phyloP scores from a whole-genome alignment of 257 asterid species.

The Parsonsia alboflavescens region DNA sequence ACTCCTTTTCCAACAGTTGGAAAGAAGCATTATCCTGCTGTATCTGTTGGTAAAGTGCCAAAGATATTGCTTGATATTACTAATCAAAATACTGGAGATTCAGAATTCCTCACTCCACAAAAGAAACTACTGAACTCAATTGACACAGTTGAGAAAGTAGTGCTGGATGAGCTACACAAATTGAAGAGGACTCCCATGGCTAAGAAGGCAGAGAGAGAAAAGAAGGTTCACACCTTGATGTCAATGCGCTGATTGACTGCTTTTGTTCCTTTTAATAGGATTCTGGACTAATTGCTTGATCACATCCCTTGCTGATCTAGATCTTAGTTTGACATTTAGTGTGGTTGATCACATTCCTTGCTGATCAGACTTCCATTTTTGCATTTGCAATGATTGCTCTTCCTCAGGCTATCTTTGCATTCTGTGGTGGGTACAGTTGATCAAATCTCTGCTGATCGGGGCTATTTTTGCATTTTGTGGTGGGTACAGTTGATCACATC shows the following conservation, averaged over 20 bases:
- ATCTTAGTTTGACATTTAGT: conserved; percentile 13
- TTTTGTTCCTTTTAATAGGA: conserved; percentile 1
- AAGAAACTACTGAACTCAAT: conserved; percentile 61
- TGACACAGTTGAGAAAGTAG: conserved; percentile 62
- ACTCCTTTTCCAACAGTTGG: conserved; percentile 42
- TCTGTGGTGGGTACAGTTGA: not conserved
- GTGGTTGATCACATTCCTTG: conserved; percentile 29
- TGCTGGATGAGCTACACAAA: conserved; percentile 60
- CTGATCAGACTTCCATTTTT: conserved; percentile 29
- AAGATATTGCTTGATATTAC: conserved; percentile 62
- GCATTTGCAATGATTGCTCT: conserved; percentile 21
- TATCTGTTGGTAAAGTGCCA: conserved; percentile 54
- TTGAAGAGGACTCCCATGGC: conserved; percentile 66
- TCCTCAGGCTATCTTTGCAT: conserved; percentile 29
- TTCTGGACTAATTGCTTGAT: conserved; percentile 28
- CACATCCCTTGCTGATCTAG: conserved; percentile 46
- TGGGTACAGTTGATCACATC: too few species aligned
- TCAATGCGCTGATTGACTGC: conserved; percentile 52
- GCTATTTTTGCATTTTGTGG: conserved; percentile 13
- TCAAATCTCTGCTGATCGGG: conserved; percentile 4
- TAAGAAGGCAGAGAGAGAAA: conserved; percentile 53
- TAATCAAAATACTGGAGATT: conserved; percentile 34
- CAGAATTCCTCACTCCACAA: conserved; percentile 54
- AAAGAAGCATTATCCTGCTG: conserved; percentile 21
- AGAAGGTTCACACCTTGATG: conserved; percentile 59